Base-by-base conservation (phyloP, 257 asterid species). In the Paulownia fortunei region DNA sequence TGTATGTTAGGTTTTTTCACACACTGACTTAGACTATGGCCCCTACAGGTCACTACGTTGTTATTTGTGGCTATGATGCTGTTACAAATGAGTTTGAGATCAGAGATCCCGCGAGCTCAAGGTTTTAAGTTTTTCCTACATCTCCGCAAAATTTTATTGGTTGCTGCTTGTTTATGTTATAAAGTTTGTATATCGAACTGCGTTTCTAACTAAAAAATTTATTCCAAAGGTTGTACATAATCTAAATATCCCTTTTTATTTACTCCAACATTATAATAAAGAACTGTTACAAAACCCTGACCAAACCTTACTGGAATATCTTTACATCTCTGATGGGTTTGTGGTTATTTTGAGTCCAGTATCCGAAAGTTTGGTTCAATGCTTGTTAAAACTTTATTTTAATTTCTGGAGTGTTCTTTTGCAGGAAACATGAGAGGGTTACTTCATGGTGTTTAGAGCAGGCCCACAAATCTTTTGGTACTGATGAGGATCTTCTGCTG, bases 401-500 rank as follows among this genome's bases (percentile, higher is more conserved):
- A 54, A 52, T 7, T 3, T n/a, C 16, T 36, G 37, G n/a, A n/a
- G n/a, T n/a, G n/a, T 63, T 75, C 3, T 63, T 41, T 52, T 68
- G 79, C 87, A 94, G 99, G 88, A 88, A 89, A 80, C 83, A 82
- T 10, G 98, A 89, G 88, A 88, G 84, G 83, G 82, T 94, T 78
- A 76, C 87, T 30, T 87, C 94, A 24, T 78, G 86, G 87, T 88
- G 93, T 85, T 82, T 95, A 58, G 97, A 93, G 58, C 91, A 86
- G 79, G 95, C 99, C 26, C 96, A 91, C 65, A 95, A 90, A 81
- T 84, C 97, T 73, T 95, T 92, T 78, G 99, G 99, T 55, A 95
- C 99, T 15, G 99, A 95, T 86, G 99, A 93, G 78, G 99, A 95
- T 87, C 92, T 95, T 85, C 88, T 95, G 36, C 89, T 95, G 97